phyloP scores from a whole-genome alignment of 768 basidiomycete species.

The Amanita thiersii region DNA sequence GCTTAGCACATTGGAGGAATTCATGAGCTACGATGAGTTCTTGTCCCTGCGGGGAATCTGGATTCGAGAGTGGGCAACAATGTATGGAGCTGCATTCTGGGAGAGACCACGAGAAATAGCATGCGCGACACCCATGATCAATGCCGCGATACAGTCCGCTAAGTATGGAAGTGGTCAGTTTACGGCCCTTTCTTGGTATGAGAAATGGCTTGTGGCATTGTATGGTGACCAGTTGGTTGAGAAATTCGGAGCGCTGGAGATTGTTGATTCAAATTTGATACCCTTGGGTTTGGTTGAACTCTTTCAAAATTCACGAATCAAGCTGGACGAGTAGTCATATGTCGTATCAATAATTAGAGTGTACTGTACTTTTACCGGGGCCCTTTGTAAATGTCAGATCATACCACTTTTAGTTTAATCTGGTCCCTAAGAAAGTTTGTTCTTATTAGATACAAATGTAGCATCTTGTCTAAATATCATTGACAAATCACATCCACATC shows the following conservation, averaged over 20 bases:
- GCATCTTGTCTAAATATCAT: too few relatives aligned
- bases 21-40: constrained; percentile 13
- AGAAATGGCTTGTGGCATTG: constrained; percentile 27
- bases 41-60: constrained; percentile 10
- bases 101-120: not conserved
- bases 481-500: too few relatives aligned
- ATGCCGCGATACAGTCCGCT: not conserved
- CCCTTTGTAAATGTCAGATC: too few relatives aligned
- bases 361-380: too few relatives aligned
- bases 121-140: not conserved
- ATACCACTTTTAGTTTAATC: too few relatives aligned
- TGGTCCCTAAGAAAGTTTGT: too few relatives aligned
- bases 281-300: constrained; percentile 33
- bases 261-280: constrained; percentile 30
- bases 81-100: constrained; percentile 10
- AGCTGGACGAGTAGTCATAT: constrained; percentile 21
- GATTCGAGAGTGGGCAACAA: constrained; percentile 8
- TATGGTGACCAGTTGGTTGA: constrained; percentile 31
- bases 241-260: constrained; percentile 30
- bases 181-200: constrained; percentile 19
- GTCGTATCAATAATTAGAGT: too few relatives aligned
- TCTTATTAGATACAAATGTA: too few relatives aligned
- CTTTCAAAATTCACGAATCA: constrained; percentile 25
- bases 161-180: constrained; percentile 2
- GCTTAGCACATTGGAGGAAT: constrained; percentile 4